Conservation (phyloP, 73 alveolate genomes). For the Tetrahymena thermophila region DNA sequence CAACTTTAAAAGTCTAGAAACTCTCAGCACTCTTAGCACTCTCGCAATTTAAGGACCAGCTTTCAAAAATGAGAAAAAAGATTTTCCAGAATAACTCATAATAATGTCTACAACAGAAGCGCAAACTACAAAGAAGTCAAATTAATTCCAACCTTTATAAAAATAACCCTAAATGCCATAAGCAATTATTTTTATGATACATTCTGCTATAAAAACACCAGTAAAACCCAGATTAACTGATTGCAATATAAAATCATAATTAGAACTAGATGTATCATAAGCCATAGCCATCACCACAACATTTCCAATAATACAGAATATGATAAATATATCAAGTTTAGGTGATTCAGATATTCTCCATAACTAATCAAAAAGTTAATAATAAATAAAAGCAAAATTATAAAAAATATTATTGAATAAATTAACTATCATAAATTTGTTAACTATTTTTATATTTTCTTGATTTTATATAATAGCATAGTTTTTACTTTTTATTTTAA, state of each 20-base stretch:
- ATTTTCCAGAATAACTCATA: slow-evolving; percentile 58
- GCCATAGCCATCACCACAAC: slow-evolving; percentile 71
- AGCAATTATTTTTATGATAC: slow-evolving; percentile 70
- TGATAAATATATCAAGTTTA: slow-evolving; percentile 61
- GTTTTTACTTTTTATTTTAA: no score
- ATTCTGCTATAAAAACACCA: slow-evolving; percentile 72
- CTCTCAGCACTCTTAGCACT: slow-evolving; percentile 80
- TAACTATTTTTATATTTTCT: no score
- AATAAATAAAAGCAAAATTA: no score
- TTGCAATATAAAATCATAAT: slow-evolving; percentile 41
- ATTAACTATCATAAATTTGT: no score
- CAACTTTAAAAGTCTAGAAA: slow-evolving; percentile 66
- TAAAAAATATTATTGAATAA: no score
- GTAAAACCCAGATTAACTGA: slow-evolving; percentile 66
- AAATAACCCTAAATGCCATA: slow-evolving; percentile 72
- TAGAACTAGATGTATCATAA: slow-evolving; percentile 59
- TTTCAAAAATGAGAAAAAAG: slow-evolving; percentile 44
- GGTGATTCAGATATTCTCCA: slow-evolving; percentile 41
- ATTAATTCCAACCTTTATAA: slow-evolving; percentile 80
- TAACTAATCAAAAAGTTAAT: not conserved
- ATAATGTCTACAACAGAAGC: slow-evolving; percentile 77
- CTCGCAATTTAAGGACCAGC: slow-evolving; percentile 88
- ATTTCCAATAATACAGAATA: slow-evolving; percentile 68
- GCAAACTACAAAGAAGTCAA: slow-evolving; percentile 91
- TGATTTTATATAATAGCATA: no score